These are phyloP conservation scores for Glebionis coronaria DNA, from an alignment of 129 eudicot genomes.

Conservation along the genomic window DNA sequence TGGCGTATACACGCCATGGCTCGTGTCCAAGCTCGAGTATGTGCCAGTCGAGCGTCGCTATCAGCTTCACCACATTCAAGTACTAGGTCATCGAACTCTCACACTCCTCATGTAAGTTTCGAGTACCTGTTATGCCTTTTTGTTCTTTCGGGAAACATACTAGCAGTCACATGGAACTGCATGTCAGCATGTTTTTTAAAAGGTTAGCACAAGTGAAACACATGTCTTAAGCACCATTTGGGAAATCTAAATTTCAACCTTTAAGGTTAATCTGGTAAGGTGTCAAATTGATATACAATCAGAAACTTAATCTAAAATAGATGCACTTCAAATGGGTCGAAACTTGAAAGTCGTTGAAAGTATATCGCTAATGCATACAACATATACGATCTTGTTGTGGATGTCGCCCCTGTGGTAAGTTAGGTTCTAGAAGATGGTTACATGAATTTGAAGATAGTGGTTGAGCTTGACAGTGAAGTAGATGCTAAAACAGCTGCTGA, in stretches of 20 bases:
- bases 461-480: too few species aligned
- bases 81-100: conserved; percentile 43
- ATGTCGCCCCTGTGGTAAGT: too few species aligned
- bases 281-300: background rate
- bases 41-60: conserved; percentile 54
- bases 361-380: background rate
- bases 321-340: background rate
- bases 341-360: background rate
- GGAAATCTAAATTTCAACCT: background rate
- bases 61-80: conserved; percentile 52
- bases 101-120: conserved; percentile 42
- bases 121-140: background rate
- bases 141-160: background rate
- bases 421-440: too few species aligned
- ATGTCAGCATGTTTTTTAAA: background rate
- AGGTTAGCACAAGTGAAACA: background rate
- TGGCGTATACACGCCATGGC: conserved; percentile 96
- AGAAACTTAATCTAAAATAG: background rate
- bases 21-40: conserved; percentile 90
- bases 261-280: background rate
- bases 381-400: too few species aligned
- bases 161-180: background rate
- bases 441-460: too few species aligned
- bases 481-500: too few species aligned
- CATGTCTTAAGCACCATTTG: background rate